Conservation (phyloP, 108 stramenopile species). For the Pseudonitzschia pungens region DNA sequence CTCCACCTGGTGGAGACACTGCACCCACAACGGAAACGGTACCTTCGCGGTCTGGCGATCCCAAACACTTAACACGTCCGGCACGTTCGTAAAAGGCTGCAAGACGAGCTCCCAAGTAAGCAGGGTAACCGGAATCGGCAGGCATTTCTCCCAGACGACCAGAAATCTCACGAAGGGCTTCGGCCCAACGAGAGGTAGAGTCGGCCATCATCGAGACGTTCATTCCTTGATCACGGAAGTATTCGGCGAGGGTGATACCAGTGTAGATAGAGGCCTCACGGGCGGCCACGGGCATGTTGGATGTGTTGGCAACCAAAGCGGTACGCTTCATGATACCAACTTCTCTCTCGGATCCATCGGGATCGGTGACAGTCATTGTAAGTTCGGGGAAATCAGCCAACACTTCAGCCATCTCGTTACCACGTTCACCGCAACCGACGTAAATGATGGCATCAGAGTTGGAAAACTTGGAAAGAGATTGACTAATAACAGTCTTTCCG, state of each 20-base stretch:
- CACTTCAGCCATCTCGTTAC: constrained; percentile 99
- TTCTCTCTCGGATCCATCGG: constrained; percentile 85
- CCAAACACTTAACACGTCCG: constrained; percentile 96
- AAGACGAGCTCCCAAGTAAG: constrained; percentile 99
- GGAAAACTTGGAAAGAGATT: constrained; percentile 98
- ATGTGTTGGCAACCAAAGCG: constrained; percentile 99
- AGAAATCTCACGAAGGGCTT: constrained; percentile 99
- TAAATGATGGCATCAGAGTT: constrained; percentile 96
- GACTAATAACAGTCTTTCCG: constrained; percentile 99
- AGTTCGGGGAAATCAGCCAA: constrained; percentile 99
- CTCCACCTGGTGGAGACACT: constrained; percentile 99
- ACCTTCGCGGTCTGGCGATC: constrained; percentile 97
- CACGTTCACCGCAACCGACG: constrained; percentile 95
- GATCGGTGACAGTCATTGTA: constrained; percentile 92
- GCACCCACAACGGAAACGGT: constrained; percentile 99
- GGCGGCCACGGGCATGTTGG: constrained; percentile 99
- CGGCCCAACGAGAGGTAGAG: constrained; percentile 99
- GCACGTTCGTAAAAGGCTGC: constrained; percentile 99
- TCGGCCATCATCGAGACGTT: constrained; percentile 99
- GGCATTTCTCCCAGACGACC: constrained; percentile 99
- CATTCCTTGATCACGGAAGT: constrained; percentile 99
- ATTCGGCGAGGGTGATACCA: constrained; percentile 96
- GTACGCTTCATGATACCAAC: constrained; percentile 99
- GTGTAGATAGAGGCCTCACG: constrained; percentile 99
- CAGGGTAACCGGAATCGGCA: constrained; percentile 99